A percentile compares a stretch with the other conserved stretches of the same genome.
Evolutionary conservation across 2,329 filamentous ascomycete genomes (phyloP).

Genomic region (Clarireedia paspali): DNA sequence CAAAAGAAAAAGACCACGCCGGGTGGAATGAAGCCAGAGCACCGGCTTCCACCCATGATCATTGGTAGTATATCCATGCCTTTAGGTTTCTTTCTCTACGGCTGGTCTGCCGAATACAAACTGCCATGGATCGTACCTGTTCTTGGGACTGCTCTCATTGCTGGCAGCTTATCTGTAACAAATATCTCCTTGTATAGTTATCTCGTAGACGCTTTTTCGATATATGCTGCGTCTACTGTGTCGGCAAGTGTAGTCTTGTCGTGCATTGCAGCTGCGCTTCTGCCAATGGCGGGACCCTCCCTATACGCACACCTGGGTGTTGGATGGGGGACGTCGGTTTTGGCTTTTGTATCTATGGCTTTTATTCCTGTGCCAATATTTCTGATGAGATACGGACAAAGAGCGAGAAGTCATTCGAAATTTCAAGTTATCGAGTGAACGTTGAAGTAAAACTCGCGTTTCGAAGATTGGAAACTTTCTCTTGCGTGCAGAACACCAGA

Average conservation of each 20-base stretch:
- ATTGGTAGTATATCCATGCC: constrained; percentile 46
- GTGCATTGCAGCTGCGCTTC: constrained; percentile 39
- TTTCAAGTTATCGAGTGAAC: not conserved
- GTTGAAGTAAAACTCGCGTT: no score
- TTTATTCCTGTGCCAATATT: constrained; percentile 44
- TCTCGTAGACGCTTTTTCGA: constrained; percentile 41
- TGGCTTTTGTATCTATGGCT: constrained; percentile 33
- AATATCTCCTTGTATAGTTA: constrained; percentile 39
- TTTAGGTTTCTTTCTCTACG: constrained; percentile 47
- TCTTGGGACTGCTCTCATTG: constrained; percentile 36
- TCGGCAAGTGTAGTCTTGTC: constrained; percentile 28
- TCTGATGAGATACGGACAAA: constrained; percentile 40
- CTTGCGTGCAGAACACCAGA: no score
- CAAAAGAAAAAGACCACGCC: constrained; percentile 15
- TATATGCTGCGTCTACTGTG: constrained; percentile 33
- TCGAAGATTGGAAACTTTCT: no score
- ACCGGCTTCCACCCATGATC: constrained; percentile 52
- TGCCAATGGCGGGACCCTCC: constrained; percentile 44
- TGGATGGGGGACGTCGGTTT: constrained; percentile 19
- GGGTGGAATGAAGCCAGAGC: constrained; percentile 41
- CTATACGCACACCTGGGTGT: constrained; percentile 41
- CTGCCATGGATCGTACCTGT: constrained; percentile 46
- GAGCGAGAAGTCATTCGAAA: not conserved
- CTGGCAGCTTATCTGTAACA: constrained; percentile 40
- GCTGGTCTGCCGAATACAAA: constrained; percentile 40